These are phyloP conservation scores for Diphasiastrum complanatum DNA, from an alignment of 83 land plant species.

Conservation along the genomic window DNA sequence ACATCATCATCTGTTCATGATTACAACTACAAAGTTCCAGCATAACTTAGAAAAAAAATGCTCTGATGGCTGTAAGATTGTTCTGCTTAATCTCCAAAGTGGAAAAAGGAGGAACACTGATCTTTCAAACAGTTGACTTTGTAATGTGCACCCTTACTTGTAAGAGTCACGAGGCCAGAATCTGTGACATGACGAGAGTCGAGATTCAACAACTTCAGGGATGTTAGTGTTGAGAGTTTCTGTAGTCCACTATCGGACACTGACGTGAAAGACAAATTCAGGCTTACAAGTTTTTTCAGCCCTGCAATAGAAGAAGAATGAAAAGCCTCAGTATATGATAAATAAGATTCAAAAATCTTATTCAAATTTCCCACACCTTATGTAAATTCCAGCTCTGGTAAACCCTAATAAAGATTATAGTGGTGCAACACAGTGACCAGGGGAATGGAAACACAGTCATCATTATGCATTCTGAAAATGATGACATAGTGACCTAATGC, in stretches of 20 bases:
- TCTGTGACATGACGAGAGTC: conserved; percentile 88
- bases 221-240: conserved; percentile 58
- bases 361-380: background rate
- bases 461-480: background rate
- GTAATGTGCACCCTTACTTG: conserved; percentile 39
- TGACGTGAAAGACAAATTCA: conserved; percentile 81
- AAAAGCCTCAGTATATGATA: background rate
- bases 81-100: background rate
- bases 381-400: too few species aligned
- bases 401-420: too few species aligned
- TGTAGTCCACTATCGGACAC: conserved; percentile 72
- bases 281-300: conserved; percentile 59
- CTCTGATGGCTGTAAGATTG: background rate
- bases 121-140: background rate
- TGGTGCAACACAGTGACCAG: too few species aligned
- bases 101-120: background rate
- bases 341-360: background rate
- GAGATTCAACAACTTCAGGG: conserved; percentile 82
- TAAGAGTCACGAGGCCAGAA: conserved; percentile 72
- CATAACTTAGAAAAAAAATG: too few species aligned
- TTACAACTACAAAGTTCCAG: too few species aligned
- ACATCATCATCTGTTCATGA: background rate
- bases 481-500: background rate
- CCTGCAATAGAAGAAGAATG: conserved; percentile 37
- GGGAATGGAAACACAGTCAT: background rate